Conservation (phyloP, 2,329 filamentous ascomycete species). For the Exophiala dermatitidis region DNA sequence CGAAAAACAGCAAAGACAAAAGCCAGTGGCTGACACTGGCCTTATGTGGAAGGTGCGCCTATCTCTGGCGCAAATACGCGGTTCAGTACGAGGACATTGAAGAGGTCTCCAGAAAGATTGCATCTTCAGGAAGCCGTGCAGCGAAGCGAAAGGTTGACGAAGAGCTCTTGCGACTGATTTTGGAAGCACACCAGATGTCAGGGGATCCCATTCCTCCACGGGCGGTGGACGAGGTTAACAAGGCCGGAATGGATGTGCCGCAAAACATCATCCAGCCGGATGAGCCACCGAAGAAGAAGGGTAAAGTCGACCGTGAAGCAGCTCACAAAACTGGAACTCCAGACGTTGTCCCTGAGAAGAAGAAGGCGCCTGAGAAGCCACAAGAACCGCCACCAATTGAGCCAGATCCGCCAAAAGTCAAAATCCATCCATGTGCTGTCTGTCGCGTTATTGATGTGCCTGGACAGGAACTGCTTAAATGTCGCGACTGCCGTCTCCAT, state of each 20-base stretch:
- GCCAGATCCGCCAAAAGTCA: constrained; percentile 72
- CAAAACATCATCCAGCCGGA: constrained; percentile 27
- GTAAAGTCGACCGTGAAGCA: constrained; percentile 48
- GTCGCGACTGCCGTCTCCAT: constrained; percentile 79
- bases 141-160: constrained; percentile 89
- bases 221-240: constrained; percentile 40
- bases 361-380: constrained; percentile 54
- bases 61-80: constrained; percentile 90
- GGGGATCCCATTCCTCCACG: constrained; percentile 39
- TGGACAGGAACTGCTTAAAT: constrained; percentile 67
- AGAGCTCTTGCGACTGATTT: constrained; percentile 55
- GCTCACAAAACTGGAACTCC: constrained; percentile 40
- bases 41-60: constrained; percentile 81
- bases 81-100: constrained; percentile 94
- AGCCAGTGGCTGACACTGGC: constrained; percentile 67
- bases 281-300: constrained; percentile 56
- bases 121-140: constrained; percentile 67
- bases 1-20: constrained; percentile 68
- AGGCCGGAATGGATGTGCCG: constrained; percentile 37
- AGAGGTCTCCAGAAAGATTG: constrained; percentile 80
- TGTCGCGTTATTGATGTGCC: constrained; percentile 67
- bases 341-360: constrained; percentile 45
- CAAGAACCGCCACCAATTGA: constrained; percentile 54
- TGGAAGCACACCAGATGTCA: constrained; percentile 39
- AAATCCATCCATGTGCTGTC: constrained; percentile 73